Conservation (phyloP, 176 grass and related monocot species). For the Bonia amplexicaulis region DNA sequence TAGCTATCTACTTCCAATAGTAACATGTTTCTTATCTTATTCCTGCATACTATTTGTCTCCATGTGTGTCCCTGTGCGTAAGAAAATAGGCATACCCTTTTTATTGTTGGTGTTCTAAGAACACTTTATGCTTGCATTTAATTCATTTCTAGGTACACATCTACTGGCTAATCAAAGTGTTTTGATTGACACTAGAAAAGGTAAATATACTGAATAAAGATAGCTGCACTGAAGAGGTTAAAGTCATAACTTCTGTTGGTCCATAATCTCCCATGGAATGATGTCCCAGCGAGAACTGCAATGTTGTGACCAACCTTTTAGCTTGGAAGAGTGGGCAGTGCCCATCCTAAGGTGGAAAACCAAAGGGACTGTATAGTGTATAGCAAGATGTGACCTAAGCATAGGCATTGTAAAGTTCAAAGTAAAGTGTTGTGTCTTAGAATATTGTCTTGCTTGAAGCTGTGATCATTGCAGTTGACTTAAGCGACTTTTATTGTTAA, state of each 20-base stretch:
- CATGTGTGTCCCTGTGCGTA: neutral
- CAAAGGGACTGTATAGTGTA: neutral
- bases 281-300: neutral
- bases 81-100: neutral
- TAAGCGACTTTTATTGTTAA: neutral
- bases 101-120: neutral
- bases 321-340: neutral
- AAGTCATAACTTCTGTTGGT: neutral
- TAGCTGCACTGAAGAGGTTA: neutral
- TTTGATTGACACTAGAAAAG: neutral
- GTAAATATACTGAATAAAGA: neutral
- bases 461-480: slow-evolving; percentile 20
- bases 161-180: neutral
- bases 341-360: neutral
- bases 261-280: neutral
- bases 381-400: neutral
- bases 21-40: neutral
- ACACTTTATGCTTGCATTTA: neutral
- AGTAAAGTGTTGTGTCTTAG: neutral
- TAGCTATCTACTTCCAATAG: slow-evolving; percentile 13
- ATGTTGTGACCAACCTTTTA: neutral
- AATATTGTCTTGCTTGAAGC: neutral
- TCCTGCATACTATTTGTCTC: neutral
- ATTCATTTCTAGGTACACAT: neutral
- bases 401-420: neutral